These are phyloP conservation scores for Hsuehochloa calcarea DNA, from an alignment of 176 grass and related monocot species.

Conservation along the genomic window DNA sequence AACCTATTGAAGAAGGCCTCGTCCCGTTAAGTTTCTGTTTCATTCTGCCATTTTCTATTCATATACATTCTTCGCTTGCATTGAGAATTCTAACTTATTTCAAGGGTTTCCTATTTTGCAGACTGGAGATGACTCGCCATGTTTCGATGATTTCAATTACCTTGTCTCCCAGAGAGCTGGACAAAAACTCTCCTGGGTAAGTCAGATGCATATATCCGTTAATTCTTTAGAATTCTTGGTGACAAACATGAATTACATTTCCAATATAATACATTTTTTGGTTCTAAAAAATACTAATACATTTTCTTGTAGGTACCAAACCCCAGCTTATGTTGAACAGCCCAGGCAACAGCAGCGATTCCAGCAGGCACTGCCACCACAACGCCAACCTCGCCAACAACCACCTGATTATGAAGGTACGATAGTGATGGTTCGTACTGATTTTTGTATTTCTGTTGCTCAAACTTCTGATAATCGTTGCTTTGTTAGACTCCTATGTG, in stretches of 20 bases:
- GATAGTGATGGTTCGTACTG: background rate
- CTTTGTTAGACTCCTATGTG: conserved; percentile 52
- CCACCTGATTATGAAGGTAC: conserved; percentile 64
- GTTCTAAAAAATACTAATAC: background rate
- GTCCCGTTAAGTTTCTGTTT: conserved; percentile 60
- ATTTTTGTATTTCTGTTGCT: background rate
- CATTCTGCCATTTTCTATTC: conserved; percentile 7
- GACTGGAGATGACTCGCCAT: conserved; percentile 82
- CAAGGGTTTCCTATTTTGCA: conserved; percentile 22
- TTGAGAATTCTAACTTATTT: conserved; percentile 20
- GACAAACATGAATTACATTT: background rate
- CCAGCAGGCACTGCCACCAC: conserved; percentile 46
- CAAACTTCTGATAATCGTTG: background rate
- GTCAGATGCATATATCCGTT: background rate
- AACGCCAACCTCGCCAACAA: conserved; percentile 47
- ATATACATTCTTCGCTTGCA: background rate
- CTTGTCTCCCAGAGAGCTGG: conserved; percentile 67
- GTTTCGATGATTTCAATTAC: conserved; percentile 96
- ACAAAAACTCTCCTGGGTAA: conserved; percentile 79
- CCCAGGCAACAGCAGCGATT: conserved; percentile 56
- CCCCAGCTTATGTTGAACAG: conserved; percentile 52
- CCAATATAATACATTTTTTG: conserved; percentile 16
- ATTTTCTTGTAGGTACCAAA: conserved; percentile 68
- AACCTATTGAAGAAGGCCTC: conserved; percentile 98
- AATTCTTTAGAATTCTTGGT: background rate